Evolutionary conservation across 805 yeast genomes (phyloP).

Genomic region (Candida tallmaniae): DNA sequence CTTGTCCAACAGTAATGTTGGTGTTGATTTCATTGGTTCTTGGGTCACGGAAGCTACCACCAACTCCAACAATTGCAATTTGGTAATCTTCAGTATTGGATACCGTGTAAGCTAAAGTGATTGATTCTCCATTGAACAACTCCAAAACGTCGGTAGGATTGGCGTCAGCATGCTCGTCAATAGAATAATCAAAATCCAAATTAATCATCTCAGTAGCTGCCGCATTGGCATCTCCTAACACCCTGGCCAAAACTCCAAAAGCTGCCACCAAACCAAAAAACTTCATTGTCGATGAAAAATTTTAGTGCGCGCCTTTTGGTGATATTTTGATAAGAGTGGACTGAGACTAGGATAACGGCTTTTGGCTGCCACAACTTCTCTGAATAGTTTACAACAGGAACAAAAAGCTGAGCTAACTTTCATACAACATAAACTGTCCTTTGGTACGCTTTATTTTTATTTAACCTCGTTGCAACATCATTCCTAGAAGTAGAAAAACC

Average conservation of each 20-base stretch:
- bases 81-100: conserved; percentile 55
- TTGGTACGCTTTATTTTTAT: too few relatives aligned
- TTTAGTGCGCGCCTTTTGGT: too few relatives aligned
- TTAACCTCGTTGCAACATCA: too few relatives aligned
- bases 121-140: conserved; percentile 47
- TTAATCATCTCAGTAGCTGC: not conserved
- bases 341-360: too few relatives aligned
- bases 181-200: conserved; percentile 31
- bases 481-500: too few relatives aligned
- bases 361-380: too few relatives aligned
- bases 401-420: too few relatives aligned
- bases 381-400: too few relatives aligned
- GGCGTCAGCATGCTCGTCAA: conserved; percentile 42
- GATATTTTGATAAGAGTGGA: too few relatives aligned
- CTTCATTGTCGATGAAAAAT: too few relatives aligned
- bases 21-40: conserved; percentile 46
- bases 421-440: too few relatives aligned
- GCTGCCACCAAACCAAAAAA: too few relatives aligned
- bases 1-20: conserved; percentile 59
- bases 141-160: conserved; percentile 38
- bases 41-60: conserved; percentile 60
- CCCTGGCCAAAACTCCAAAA: conserved; percentile 5
- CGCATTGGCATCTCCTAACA: conserved; percentile 3
- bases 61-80: conserved; percentile 56
- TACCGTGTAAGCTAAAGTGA: conserved; percentile 49